Evolutionary conservation across 176 grass and related monocot genomes (phyloP).

Genomic region (Tillandsia leiboldiana): DNA sequence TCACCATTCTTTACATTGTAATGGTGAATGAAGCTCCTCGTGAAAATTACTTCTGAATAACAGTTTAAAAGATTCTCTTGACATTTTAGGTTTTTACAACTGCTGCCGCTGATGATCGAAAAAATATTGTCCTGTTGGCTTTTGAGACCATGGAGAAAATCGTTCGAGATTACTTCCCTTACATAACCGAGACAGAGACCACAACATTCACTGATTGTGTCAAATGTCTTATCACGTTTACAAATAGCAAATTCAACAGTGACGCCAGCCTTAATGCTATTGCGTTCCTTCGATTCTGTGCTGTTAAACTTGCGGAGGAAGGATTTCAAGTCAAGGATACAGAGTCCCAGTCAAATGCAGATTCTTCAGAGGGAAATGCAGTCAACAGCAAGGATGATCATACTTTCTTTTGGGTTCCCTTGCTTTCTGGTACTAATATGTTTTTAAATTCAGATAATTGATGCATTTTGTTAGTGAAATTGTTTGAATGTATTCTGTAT

Average conservation of each 20-base stretch:
- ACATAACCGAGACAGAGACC: conserved; percentile 95
- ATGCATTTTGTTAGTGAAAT: neutral
- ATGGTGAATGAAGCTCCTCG: neutral
- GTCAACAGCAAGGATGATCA: conserved; percentile 48
- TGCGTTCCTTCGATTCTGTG: conserved; percentile 91
- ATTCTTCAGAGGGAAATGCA: conserved; percentile 40
- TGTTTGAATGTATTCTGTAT: conserved; percentile 13
- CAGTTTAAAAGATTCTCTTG: conserved; percentile 9
- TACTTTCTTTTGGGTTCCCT: conserved; percentile 92
- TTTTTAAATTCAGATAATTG: conserved; percentile 16
- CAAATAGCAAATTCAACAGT: conserved; percentile 84
- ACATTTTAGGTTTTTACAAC: conserved; percentile 62
- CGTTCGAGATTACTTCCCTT: conserved; percentile 87
- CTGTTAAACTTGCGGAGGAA: conserved; percentile 86
- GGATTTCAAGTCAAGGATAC: conserved; percentile 50
- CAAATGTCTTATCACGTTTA: conserved; percentile 88
- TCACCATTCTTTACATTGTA: neutral
- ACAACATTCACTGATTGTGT: conserved; percentile 92
- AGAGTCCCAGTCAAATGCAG: conserved; percentile 28
- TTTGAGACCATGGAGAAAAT: conserved; percentile 97
- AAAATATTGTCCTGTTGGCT: conserved; percentile 77
- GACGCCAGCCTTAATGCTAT: conserved; percentile 95
- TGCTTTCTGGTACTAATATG: conserved; percentile 58
- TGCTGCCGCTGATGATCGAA: conserved; percentile 67
- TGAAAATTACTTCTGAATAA: conserved; percentile 7